phyloP scores from a whole-genome alignment of 352 stramenopile genomes.

The Phytophthora litchii region DNA sequence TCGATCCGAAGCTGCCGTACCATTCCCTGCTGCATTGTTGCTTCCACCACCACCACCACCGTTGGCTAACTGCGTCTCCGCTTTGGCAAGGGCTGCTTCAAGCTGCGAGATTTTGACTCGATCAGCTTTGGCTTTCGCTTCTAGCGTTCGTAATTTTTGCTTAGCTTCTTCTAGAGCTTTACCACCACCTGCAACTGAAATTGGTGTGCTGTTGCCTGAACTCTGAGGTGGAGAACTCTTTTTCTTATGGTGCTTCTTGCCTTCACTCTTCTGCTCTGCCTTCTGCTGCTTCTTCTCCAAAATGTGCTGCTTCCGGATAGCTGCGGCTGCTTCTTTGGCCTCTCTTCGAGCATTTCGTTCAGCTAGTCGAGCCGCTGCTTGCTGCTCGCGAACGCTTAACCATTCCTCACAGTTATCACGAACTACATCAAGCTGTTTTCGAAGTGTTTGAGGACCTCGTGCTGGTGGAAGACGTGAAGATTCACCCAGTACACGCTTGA shows the following conservation, averaged over 20 bases:
- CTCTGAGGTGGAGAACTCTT: conserved; percentile 22
- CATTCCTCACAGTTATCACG: conserved; percentile 49
- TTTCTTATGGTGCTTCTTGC: conserved; percentile 21
- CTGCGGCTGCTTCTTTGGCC: conserved; percentile 17
- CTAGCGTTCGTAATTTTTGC: conserved; percentile 77
- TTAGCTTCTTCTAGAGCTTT: conserved; percentile 66
- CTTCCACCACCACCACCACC: conserved; percentile 21
- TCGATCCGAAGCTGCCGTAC: conserved; percentile 46
- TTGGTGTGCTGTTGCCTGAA: not conserved
- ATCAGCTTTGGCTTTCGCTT: conserved; percentile 71
- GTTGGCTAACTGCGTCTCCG: conserved; percentile 41
- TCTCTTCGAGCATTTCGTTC: conserved; percentile 28
- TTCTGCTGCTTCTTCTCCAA: conserved; percentile 28
- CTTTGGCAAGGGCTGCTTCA: conserved; percentile 63
- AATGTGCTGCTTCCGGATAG: conserved; percentile 17
- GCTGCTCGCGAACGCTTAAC: conserved; percentile 39
- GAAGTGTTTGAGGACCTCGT: conserved; percentile 61
- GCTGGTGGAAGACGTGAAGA: conserved; percentile 52
- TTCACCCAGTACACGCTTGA: conserved; percentile 54
- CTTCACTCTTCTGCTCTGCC: conserved; percentile 18
- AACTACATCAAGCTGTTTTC: conserved; percentile 66
- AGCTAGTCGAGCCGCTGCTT: conserved; percentile 21
- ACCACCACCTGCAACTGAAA: conserved; percentile 2
- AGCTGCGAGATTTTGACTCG: conserved; percentile 81
- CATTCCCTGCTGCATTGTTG: conserved; percentile 23